Percentiles rank a stretch among this genome's conserved stretches.
phyloP scores from a whole-genome alignment of 805 yeast species.

The Lipomyces sp. region DNA sequence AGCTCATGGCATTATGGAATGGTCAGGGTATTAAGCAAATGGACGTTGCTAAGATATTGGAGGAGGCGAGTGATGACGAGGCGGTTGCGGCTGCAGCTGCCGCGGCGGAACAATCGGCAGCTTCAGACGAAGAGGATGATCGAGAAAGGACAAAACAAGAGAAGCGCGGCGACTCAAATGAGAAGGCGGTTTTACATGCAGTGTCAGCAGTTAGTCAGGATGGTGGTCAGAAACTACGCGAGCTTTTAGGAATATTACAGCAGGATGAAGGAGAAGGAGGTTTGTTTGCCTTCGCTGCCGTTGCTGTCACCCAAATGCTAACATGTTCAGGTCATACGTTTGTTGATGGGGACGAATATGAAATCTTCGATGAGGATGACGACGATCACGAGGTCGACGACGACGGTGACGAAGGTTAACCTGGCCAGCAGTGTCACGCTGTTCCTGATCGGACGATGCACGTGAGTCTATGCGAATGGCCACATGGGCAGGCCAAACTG shows the following conservation, averaged over 20 bases:
- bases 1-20: constrained; percentile 57
- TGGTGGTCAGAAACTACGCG: constrained; percentile 25
- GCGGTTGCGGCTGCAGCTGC: constrained; percentile 8
- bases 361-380: constrained; percentile 33
- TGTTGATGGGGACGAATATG: constrained; percentile 26
- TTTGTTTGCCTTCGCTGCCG: background rate
- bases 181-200: constrained; percentile 10
- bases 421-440: background rate
- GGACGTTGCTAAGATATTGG: constrained; percentile 32
- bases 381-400: constrained; percentile 11
- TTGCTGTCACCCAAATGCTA: background rate
- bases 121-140: background rate
- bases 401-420: background rate
- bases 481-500: background rate
- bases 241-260: constrained; percentile 30
- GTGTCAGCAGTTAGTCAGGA: constrained; percentile 27
- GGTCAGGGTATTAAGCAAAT: constrained; percentile 24
- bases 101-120: background rate
- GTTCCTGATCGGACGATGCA: background rate
- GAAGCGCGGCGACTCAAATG: background rate
- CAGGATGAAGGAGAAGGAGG: constrained; percentile 28
- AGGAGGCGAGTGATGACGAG: constrained; percentile 30
- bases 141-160: background rate
- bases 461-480: background rate
- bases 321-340: background rate